Evolutionary conservation across 352 stramenopile species (phyloP), one percentile per base, ranked within the genome.

Genomic region (Detonula confervacea): DNA sequence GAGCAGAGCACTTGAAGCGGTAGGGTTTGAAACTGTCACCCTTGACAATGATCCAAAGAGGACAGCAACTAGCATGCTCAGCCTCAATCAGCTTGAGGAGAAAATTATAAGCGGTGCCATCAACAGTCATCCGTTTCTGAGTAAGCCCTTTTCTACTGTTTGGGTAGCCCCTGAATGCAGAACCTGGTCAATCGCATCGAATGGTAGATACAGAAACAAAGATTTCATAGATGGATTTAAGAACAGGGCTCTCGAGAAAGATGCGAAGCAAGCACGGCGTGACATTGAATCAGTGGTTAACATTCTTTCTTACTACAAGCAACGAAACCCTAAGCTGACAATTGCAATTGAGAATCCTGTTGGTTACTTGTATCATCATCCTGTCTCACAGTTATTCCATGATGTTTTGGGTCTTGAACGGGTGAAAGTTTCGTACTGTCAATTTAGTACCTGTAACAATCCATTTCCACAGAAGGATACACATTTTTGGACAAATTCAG

Each of bases 281-380:
- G 61, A 70, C 22, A 57, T 70, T 14, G 61, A 70, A 59, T 42
- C 16, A 0, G 2, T 70, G 35, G 61, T 70, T 25, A 57, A 59
- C 27, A 57, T 70, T 57, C 44, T 70, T 56, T 70, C 39, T 11
- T 70, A 46, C 44, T 70, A 70, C 61, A 70, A 59, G 24, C 18
- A 42, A 7, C 16, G 42, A 22, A 70, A 70, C 7, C 61, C 37
- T 60, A 12, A 25, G 6, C 22, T 70, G 9, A 25, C 59, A 1
- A 70, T 70, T 2, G 35, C 42, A 9, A 70, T 70, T 22, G 61
- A 70, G 20, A 70, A 70, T 57, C 61, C 61, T 37, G 37, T n/a
- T n/a, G 61, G 61, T 16, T 59, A 70, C 42, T 42, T 70, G 12
- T 42, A 70, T 7, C 25, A 39, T 12, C 61, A 70, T 25, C 61